Base-by-base conservation (phyloP, 2,329 filamentous ascomycete genomes). In the Ophiocordyceps unilateralis region DNA sequence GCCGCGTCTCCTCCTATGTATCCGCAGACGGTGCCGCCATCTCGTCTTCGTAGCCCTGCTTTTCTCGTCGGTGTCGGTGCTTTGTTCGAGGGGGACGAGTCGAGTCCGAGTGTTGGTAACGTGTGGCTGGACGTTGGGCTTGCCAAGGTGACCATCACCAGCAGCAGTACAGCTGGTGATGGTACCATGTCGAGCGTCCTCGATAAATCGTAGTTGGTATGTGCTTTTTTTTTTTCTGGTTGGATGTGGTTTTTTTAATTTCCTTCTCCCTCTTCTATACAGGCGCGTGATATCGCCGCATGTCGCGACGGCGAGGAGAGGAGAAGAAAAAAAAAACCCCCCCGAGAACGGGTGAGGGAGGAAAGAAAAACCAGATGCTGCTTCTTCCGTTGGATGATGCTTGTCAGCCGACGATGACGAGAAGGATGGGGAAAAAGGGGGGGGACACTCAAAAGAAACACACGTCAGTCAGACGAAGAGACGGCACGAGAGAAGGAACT, bases 1-100 rank as follows among this genome's bases (percentile, higher is more conserved):
- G 58, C 56, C 1, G 65, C 55, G 48, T 75, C 55, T 20, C 71
- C 73, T 46, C 66, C 68, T 51, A 78, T 63, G 55, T 67, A 78
- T 37, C 74, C 74, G 50, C 74, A 77, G 44, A 78, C 53, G 15
- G 72, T 76, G 55, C 74, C 73, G 42, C 3, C 32, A 36, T 36
- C 32, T 17, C 32, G 15, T 28, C 26, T 9, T 28, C 26, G 26
- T 6, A 4, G 26, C 14, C 26, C 10, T 28, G 26, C 14, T 14
- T 5, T 28, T 28, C 10, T 28, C 26, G 26, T 28, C 10, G 5
- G 11, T 14, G 26, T 11, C 26, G 5, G 11, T 14, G 5, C 14
- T 14, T 11, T 30, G 12, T 11, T 30, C 28, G 28, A n/a, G n/a
- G n/a, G n/a, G n/a, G n/a, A n/a, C n/a, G n/a, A n/a, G n/a, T n/a